Conservation (phyloP, 129 eudicot genomes). For the Arctium minus region DNA sequence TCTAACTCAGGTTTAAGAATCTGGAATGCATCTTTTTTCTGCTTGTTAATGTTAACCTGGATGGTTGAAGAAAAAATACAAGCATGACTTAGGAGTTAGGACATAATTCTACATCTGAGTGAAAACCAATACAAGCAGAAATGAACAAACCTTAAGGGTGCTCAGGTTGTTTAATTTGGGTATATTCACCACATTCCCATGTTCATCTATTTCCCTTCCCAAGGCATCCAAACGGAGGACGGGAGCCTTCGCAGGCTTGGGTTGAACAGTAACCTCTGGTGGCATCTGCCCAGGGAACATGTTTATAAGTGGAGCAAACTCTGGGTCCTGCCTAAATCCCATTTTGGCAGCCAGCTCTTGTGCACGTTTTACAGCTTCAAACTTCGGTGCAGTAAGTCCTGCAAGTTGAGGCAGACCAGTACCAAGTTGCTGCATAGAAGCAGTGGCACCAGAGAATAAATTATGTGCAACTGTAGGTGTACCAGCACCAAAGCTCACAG, state of each 20-base stretch:
- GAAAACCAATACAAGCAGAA: not conserved
- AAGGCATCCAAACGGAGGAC: slow-evolving; percentile 87
- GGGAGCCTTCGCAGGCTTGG: slow-evolving; percentile 94
- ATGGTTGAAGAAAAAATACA: not conserved
- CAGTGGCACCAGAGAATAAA: slow-evolving; percentile 27
- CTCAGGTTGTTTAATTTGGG: slow-evolving; percentile 68
- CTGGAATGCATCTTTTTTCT: slow-evolving; percentile 91
- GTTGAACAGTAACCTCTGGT: slow-evolving; percentile 62
- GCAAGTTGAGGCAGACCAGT: slow-evolving; percentile 57
- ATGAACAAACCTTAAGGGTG: slow-evolving; percentile 69
- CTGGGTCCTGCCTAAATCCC: slow-evolving; percentile 93
- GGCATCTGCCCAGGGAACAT: slow-evolving; percentile 94
- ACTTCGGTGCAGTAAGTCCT: slow-evolving; percentile 71
- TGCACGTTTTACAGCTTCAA: slow-evolving; percentile 92
- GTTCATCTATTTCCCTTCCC: slow-evolving; percentile 96
- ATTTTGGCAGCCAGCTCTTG: slow-evolving; percentile 94
- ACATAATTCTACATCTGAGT: not conserved
- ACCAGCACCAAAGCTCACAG: slow-evolving; percentile 5
- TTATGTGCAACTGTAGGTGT: slow-evolving; percentile 15
- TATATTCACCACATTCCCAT: slow-evolving; percentile 82
- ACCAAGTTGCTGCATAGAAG: slow-evolving; percentile 39
- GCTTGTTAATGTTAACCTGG: slow-evolving; percentile 95
- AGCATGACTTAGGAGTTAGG: not conserved
- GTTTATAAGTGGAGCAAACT: slow-evolving; percentile 87
- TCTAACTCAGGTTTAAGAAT: slow-evolving; percentile 91